Conservation (phyloP, 1,139 yeast species). For the Yamadazyma trypodendri region DNA sequence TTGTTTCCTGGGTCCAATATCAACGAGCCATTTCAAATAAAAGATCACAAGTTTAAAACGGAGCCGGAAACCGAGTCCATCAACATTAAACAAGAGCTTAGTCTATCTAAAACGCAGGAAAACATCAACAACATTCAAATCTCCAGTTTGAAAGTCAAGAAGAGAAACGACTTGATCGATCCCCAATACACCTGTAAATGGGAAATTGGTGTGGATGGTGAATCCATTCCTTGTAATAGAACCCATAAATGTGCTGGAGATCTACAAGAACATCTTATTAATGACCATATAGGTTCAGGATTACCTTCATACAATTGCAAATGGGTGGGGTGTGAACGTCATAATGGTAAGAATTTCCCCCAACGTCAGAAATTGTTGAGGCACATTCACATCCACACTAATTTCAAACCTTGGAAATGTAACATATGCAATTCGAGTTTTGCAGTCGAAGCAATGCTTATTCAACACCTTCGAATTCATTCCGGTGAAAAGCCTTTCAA, state of each 20-base stretch:
- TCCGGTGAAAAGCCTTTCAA: constrained; percentile 73
- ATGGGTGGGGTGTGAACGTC: constrained; percentile 80
- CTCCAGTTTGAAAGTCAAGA: constrained; percentile 32
- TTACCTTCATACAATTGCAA: constrained; percentile 65
- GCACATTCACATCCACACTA: constrained; percentile 86
- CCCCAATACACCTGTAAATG: constrained; percentile 43
- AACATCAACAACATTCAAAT: constrained; percentile 22
- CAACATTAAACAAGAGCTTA: no score
- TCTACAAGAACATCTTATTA: constrained; percentile 67
- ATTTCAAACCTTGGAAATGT: constrained; percentile 75
- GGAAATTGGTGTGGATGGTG: constrained; percentile 38
- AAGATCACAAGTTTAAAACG: not conserved
- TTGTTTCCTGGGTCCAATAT: not conserved
- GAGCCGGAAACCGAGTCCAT: not conserved
- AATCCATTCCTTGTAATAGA: constrained; percentile 45
- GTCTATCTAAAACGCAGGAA: not conserved
- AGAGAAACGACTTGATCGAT: constrained; percentile 17
- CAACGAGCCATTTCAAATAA: no score
- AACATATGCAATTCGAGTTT: constrained; percentile 65
- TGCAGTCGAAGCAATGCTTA: constrained; percentile 63
- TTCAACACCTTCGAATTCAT: constrained; percentile 80
- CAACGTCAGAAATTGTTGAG: constrained; percentile 86
- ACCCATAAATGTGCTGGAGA: constrained; percentile 53
- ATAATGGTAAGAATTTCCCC: constrained; percentile 56
- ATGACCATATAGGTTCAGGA: constrained; percentile 72